Base-by-base conservation (phyloP, 306 rosid genomes). In the Malus asiatica region DNA sequence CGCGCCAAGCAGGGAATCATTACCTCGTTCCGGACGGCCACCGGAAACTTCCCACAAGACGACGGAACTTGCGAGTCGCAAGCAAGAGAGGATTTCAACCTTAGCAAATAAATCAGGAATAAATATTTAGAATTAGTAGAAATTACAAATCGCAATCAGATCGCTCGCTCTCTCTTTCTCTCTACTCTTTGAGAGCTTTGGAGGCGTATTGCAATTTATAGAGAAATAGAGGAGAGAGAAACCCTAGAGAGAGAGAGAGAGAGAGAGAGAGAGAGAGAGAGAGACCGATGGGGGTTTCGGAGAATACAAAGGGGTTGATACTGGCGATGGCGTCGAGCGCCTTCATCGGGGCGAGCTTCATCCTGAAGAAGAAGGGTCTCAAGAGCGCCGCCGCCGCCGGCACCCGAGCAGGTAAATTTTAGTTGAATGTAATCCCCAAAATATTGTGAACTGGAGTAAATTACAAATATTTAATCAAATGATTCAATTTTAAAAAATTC, bases 291-390 rank as follows among this genome's bases (percentile, higher is more conserved):
- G 90, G 86, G 73, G 76, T 81, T 53, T 88, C 96, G 12, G 96
- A 94, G 77, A 94, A 94, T 58, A 59, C 71, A 40, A 92, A 83
- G 70, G 97, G 98, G 3, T 57, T 94, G 79, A 72, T 90, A 51
- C 87, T 94, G 3, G 98, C 97, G 0, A 68, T 94, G 87, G 85
- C 83, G 20, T 94, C 98, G 6, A 94, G 97, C 72, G 96, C 80
- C 58, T 94, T 94, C 87, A 89, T 90, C 3, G 98, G 98, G 9
- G 62, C 95, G 1, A 94, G 98, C 77, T 94, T 94, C 78, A 94
- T 94, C 83, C 78, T 94, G 87, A 94, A 94, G 93, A 94, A 92
- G 90, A 94, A 90, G 45, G 98, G 98, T 45, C 98, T 94, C 68
- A 90, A 94, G 81, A 89, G 84, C 44, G 96, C 98, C 60, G 96